phyloP scores from a whole-genome alignment of 2,329 filamentous ascomycete species.

The Fusarium sp. region DNA sequence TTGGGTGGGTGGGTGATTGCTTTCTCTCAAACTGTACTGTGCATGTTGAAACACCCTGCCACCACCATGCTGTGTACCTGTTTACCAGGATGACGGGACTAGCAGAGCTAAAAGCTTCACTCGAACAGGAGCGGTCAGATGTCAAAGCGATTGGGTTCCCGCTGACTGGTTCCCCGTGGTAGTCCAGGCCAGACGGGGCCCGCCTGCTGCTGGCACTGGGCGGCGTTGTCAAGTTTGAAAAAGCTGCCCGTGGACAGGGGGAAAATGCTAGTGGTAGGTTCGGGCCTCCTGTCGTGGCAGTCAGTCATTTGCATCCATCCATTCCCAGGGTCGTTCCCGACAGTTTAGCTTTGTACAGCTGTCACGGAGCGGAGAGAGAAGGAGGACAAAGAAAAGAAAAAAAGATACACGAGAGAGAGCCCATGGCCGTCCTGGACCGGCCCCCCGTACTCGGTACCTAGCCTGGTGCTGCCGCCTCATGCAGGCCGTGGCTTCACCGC shows the following conservation, averaged over 20 bases:
- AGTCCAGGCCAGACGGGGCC: background rate
- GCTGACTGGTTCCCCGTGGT: background rate
- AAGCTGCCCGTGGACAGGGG: background rate
- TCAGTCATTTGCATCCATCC: conserved; percentile 18
- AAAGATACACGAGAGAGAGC: background rate
- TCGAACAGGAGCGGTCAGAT: background rate
- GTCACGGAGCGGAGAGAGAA: background rate
- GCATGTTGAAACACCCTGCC: background rate
- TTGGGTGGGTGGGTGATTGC: background rate
- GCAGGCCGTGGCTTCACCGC: conserved; percentile 33
- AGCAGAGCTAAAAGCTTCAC: background rate
- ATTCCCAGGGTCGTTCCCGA: background rate
- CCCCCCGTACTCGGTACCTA: background rate
- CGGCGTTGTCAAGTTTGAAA: conserved; percentile 30
- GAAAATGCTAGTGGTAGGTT: background rate
- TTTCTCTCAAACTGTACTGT: background rate
- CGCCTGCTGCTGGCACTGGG: background rate
- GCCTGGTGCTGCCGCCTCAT: background rate
- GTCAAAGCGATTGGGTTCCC: background rate
- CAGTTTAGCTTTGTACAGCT: background rate
- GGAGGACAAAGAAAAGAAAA: background rate
- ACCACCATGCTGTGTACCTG: background rate
- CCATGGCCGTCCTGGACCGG: background rate
- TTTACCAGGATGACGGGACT: background rate
- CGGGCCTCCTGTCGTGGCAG: conserved; percentile 18